Evolutionary conservation across 148 eudicot genomes (phyloP), one percentile per base, ranked within the genome.

Genomic region (Spergularia bocconei): DNA sequence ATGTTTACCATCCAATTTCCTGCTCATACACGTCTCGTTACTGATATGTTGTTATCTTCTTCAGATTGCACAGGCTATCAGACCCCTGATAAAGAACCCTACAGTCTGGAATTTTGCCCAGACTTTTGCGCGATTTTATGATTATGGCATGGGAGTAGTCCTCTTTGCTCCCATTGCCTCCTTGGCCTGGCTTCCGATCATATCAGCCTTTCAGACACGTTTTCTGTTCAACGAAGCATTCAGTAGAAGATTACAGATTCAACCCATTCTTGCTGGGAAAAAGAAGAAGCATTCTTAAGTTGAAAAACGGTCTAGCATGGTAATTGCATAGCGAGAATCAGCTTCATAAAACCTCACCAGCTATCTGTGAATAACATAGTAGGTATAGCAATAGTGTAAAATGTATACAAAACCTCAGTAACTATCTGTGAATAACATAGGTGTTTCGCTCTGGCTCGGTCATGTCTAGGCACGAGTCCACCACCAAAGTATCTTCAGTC

Each of bases 191-290:
- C 93, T 94, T 39, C 98, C 98, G 5, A 86, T 89, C 74, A 81
- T 90, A 74, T 89, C 93, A 60, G 88, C 97, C 65, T 94, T 94
- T 78, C 98, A 94, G 77, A 90, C 98, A 13, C 93, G 96, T 12
- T 87, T 94, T 73, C 97, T 94, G 75, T 94, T 94, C 89, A 94
- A 94, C 25, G 88, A 90, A 76, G 98, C 98, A 52, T 91, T 86
- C 84, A 94, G 85, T 75, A 83, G 98, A 81, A 89, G 90, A 74
- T 61, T 94, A 47, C 97, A 92, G 52, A 94, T 94, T 81, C 91
- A 86, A 77, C 89, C 82, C 5, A 89, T 94, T 84, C 96, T 94
- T 76, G 80, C 86, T 25, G 90, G 87, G 14, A 88, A 94, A 79
- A 86, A 84, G 91, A 85, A 84, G 91, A 87, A 91, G 80, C 83